These are phyloP conservation scores for Blastomyces emzantsi DNA, from an alignment of 2,329 filamentous ascomycete species.

Conservation along the genomic window DNA sequence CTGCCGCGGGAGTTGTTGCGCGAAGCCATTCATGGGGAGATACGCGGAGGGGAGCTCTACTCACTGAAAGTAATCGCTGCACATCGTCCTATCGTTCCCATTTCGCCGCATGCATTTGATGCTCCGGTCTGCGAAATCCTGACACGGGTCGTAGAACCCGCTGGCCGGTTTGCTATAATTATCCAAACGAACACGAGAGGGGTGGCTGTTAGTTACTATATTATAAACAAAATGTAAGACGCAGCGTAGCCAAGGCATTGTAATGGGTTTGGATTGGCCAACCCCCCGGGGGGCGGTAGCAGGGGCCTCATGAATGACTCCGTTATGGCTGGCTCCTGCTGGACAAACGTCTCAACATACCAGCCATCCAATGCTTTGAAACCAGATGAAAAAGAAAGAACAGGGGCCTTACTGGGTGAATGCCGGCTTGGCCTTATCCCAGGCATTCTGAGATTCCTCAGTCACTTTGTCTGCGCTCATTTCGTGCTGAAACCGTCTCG, in stretches of 20 bases:
- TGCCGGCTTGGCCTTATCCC: constrained; percentile 50
- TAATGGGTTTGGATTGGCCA: background rate
- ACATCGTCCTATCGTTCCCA: constrained; percentile 78
- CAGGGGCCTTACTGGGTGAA: constrained; percentile 50
- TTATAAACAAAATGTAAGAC: too few relatives aligned
- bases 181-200: background rate
- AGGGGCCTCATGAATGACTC: too few relatives aligned
- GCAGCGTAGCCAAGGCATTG: background rate
- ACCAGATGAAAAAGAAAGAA: background rate
- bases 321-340: background rate
- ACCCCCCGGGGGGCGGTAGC: background rate
- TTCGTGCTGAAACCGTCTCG: background rate
- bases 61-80: constrained; percentile 90
- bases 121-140: constrained; percentile 78
- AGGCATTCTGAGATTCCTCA: constrained; percentile 24
- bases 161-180: constrained; percentile 66
- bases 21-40: background rate
- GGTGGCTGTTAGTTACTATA: constrained; percentile 2
- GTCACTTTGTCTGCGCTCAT: constrained; percentile 3
- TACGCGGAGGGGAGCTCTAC: constrained; percentile 26
- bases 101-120: constrained; percentile 85
- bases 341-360: background rate
- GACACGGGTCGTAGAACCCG: constrained; percentile 91
- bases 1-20: background rate
- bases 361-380: background rate